A percentile compares a stretch with the other conserved stretches of the same genome.
Evolutionary conservation across 805 yeast species (phyloP).

Genomic region (Saccharomyces kudriavzevii): DNA sequence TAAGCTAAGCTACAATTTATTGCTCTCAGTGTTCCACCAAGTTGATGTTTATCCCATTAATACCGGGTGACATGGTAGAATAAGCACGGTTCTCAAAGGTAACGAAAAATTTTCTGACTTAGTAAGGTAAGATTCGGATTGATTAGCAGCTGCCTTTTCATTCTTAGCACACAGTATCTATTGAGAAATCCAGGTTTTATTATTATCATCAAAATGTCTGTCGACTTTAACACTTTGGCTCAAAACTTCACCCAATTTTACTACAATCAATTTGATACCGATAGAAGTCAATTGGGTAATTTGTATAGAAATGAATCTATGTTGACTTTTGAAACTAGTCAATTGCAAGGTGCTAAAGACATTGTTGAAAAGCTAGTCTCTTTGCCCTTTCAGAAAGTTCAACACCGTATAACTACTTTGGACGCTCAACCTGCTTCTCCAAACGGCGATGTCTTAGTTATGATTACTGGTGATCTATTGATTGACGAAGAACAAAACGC

Average conservation of each 20-base stretch:
- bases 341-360: conserved; percentile 86
- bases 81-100: background rate
- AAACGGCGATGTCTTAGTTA: conserved; percentile 83
- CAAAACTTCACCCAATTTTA: conserved; percentile 89
- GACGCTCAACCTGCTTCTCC: conserved; percentile 98
- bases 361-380: conserved; percentile 87
- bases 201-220: conserved; percentile 20
- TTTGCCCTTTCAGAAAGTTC: conserved; percentile 87
- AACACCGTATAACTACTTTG: conserved; percentile 86
- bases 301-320: conserved; percentile 94
- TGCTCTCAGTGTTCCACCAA: background rate
- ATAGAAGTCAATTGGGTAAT: conserved; percentile 86
- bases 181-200: background rate
- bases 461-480: conserved; percentile 94
- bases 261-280: conserved; percentile 90
- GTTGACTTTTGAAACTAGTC: conserved; percentile 93
- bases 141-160: background rate
- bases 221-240: conserved; percentile 42
- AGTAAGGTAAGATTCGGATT: background rate
- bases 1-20: background rate
- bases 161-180: background rate
- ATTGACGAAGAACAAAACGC: conserved; percentile 90
- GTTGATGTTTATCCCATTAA: background rate
- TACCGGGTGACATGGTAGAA: background rate
- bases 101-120: background rate